Evolutionary conservation across 139 green algal genomes (phyloP), one percentile per base, ranked within the genome.

Genomic region (Nannochloris sp.): DNA sequence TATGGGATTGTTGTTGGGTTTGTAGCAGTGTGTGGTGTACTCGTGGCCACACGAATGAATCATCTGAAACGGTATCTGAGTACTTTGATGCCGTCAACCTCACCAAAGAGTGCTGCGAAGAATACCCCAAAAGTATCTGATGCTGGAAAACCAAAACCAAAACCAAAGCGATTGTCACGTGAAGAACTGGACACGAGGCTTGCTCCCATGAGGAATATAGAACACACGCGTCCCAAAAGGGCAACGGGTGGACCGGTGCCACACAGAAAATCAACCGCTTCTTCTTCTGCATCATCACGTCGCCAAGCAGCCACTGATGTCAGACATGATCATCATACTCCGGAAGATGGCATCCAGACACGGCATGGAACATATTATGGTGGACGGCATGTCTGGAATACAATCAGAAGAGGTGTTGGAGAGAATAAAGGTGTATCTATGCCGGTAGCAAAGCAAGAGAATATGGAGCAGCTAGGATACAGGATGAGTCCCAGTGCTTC

Each of bases 291-390:
- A 40, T 40, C 34, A 40, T 40, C 34, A 14, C 34, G 2, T 40
- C 34, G 34, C 8, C 34, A 29, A 0, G 4, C 27, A 1, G 27
- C 27, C 27, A 29, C 27, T 29, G 27, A 29, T 29, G 27, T 29
- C 27, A 29, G 27, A 29, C 27, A 29, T 29, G 27, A 29, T 29
- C 27, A 7, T 29, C 27, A 29, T 5, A 7, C 27, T 29, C 4
- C 27, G 2, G 34, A 40, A 12, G n/a, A 18, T 23, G 11, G 10
- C 18, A 24, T 44, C 10, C 10, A 48, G 27, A 23, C 61, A 21
- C 23, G 44, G 10, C 44, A 56, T 58, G 70, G 70, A 37, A 67
- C 34, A 15, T 76, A 76, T 57, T 76, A 71, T 31, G 70, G 70
- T 10, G 70, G 70, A n/a, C 36, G 48, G 11, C 36, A 67, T 25